Base-by-base conservation (phyloP, 208 protist species). In the Leishmania major region DNA sequence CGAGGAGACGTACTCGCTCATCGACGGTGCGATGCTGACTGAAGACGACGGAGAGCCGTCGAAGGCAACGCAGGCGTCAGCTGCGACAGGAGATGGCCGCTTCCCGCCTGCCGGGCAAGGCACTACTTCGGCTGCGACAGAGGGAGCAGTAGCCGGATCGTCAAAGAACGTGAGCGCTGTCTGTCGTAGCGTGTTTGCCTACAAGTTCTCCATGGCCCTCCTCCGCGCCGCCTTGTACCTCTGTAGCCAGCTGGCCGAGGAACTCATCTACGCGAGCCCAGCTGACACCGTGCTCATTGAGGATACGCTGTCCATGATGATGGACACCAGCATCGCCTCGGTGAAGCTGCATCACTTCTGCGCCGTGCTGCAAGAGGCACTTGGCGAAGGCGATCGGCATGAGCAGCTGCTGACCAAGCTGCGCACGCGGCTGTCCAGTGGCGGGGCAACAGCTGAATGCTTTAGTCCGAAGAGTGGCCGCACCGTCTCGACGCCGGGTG, bases 211-310 rank as follows among this genome's bases (percentile, higher is more conserved):
- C 66, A 72, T 92, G 57, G 90, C 95, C 25, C 90, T 97, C 40
- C 89, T 97, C 17, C 92, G 93, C 66, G 85, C 92, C 43, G 81
- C 88, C 8, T 76, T 97, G 40, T 97, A 93, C 81, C 83, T 97
- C 25, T 78, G 85, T 37, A 84, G 94, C 28, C 92, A 92, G 66
- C 88, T 95, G 8, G 87, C 89, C 31, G 84, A 90, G 75, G 90
- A 93, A 81, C 86, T 97, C 37, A 74, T 85, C 19, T 84, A 88
- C 73, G 86, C 87, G 3, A 91, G 89, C 75, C 89, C 93, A 10
- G 86, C 88, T 2, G 95, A 98, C 85, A 96, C 93, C 4, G 95
- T 98, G 31, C 81, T 93, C 13, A 94, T 98, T 69, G 95, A 98
- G 77, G 92, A 96, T 78, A 92, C 88, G 25, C 87, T 98, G 40